phyloP scores from a whole-genome alignment of 2,329 filamentous ascomycete species.

The Nemania abortiva region DNA sequence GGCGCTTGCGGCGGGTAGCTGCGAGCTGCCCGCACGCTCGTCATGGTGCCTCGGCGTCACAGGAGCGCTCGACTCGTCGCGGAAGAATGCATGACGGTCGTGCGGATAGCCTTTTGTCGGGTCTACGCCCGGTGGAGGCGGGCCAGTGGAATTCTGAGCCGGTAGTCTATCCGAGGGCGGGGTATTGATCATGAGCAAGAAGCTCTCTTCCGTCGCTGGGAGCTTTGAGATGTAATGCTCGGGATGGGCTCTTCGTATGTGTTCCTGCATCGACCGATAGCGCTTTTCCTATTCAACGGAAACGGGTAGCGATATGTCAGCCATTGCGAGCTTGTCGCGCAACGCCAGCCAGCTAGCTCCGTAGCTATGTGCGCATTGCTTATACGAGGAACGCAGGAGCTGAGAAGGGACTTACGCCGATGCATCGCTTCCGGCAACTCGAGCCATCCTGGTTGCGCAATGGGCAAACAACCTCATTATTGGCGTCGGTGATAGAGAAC shows the following conservation, averaged over 20 bases:
- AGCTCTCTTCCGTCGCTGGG: conserved; percentile 97
- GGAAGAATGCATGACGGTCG: conserved; percentile 75
- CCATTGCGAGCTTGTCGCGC: conserved; percentile 16
- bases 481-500: conserved; percentile 91
- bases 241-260: conserved; percentile 95
- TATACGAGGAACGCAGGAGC: background rate
- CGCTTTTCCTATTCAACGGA: conserved; percentile 79
- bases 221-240: conserved; percentile 98
- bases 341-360: conserved; percentile 7
- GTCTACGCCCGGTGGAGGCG: conserved; percentile 47
- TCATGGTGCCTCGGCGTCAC: conserved; percentile 77
- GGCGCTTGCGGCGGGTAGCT: conserved; percentile 78
- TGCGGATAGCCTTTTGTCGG: conserved; percentile 64
- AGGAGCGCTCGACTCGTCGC: conserved; percentile 74
- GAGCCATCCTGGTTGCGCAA: conserved; percentile 96
- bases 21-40: conserved; percentile 73
- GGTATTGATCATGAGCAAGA: conserved; percentile 94
- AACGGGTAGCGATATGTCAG: conserved; percentile 43
- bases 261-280: conserved; percentile 99
- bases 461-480: conserved; percentile 97
- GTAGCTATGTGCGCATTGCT: conserved; percentile 19
- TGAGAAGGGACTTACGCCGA: conserved; percentile 81
- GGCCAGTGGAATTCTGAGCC: conserved; percentile 52
- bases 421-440: conserved; percentile 95
- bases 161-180: conserved; percentile 79